Evolutionary conservation across 2,329 filamentous ascomycete species (phyloP).

Genomic region (Coniochaeta prunicola): DNA sequence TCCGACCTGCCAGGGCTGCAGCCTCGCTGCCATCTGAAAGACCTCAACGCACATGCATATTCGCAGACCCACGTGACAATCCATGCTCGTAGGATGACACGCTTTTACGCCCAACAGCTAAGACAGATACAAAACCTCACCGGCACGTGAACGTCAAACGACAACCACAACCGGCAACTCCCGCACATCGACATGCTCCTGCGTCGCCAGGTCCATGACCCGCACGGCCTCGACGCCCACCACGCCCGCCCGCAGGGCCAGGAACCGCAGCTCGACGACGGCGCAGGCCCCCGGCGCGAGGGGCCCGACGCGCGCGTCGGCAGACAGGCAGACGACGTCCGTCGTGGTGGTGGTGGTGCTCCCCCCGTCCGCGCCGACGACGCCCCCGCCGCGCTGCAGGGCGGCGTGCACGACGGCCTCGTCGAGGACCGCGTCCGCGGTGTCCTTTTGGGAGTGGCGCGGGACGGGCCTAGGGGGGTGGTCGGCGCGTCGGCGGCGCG

Average conservation of each 20-base stretch:
- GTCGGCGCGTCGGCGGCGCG: conserved; percentile 55
- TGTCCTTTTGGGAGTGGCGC: background rate
- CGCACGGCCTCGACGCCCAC: conserved; percentile 65
- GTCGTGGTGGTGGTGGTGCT: too few species aligned
- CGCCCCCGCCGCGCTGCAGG: conserved; percentile 47
- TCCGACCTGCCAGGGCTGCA: background rate
- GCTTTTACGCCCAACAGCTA: background rate
- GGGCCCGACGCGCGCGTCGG: conserved; percentile 67
- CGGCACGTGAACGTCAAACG: conserved; percentile 11
- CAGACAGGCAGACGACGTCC: conserved; percentile 69
- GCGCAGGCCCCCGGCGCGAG: conserved; percentile 67
- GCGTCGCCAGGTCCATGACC: conserved; percentile 64
- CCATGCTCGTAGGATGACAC: background rate
- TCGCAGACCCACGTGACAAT: background rate
- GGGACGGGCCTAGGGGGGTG: conserved; percentile 35
- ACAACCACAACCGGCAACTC: conserved; percentile 66
- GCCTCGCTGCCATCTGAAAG: background rate
- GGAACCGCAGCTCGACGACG: conserved; percentile 64
- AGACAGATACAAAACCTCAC: too few species aligned
- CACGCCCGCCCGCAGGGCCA: conserved; percentile 60
- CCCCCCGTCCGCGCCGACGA: conserved; percentile 44
- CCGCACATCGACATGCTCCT: conserved; percentile 70
- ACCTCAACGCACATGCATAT: background rate
- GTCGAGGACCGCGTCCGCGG: conserved; percentile 63
- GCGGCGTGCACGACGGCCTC: conserved; percentile 61